Evolutionary conservation across 129 eudicot species (phyloP).

Genomic region (Mikania micrantha): DNA sequence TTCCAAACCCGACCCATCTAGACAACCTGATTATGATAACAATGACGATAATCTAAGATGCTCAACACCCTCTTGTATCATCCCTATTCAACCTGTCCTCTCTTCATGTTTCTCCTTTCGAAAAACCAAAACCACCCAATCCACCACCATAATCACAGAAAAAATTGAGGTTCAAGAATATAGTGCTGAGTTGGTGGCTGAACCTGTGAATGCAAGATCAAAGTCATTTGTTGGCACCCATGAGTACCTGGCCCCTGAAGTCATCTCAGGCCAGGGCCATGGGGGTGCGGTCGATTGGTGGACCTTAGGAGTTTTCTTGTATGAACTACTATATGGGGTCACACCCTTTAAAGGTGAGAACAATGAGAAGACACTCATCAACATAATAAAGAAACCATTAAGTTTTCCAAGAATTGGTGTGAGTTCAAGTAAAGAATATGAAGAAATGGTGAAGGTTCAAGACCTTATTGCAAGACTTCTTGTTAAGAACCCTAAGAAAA

Average conservation of each 20-base stretch:
- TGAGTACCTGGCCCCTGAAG: slow-evolving; percentile 81
- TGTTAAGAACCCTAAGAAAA: slow-evolving; percentile 68
- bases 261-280: slow-evolving; percentile 69
- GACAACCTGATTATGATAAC: neutral
- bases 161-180: slow-evolving; percentile 19
- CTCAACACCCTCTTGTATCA: slow-evolving; percentile 49
- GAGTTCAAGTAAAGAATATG: slow-evolving; percentile 54
- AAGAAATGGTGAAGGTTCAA: slow-evolving; percentile 62
- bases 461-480: slow-evolving; percentile 60
- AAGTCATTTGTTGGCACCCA: slow-evolving; percentile 80
- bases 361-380: slow-evolving; percentile 67
- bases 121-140: slow-evolving; percentile 20
- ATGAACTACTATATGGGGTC: slow-evolving; percentile 54
- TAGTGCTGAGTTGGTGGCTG: slow-evolving; percentile 55
- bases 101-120: slow-evolving; percentile 50
- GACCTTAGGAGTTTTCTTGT: slow-evolving; percentile 74
- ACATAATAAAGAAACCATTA: slow-evolving; percentile 55
- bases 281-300: slow-evolving; percentile 89
- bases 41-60: slow-evolving; percentile 27
- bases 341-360: slow-evolving; percentile 82
- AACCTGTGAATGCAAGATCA: slow-evolving; percentile 56
- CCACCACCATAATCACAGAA: slow-evolving; percentile 29
- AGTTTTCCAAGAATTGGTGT: slow-evolving; percentile 64
- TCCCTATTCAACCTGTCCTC: slow-evolving; percentile 59
- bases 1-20: slow-evolving; percentile 26